phyloP scores from a whole-genome alignment of 1,139 yeast genomes.

The Pichia sp. region DNA sequence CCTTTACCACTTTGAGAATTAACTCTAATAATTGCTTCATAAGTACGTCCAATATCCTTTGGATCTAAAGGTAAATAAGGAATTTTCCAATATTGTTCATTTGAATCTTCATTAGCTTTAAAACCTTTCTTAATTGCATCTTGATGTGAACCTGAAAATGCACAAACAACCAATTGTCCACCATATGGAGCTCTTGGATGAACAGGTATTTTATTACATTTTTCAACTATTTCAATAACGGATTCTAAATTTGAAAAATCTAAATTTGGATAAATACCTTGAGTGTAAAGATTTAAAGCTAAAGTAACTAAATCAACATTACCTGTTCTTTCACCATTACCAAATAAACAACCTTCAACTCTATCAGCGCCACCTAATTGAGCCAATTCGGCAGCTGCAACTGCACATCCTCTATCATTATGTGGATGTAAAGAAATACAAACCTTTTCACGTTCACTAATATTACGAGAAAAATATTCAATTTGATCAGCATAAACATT shows the following conservation, averaged over 20 bases:
- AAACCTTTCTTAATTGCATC: constrained; percentile 98
- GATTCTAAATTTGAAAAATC: constrained; percentile 77
- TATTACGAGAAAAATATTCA: constrained; percentile 77
- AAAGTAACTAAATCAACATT: constrained; percentile 95
- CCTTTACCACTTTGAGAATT: constrained; percentile 98
- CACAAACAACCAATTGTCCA: constrained; percentile 92
- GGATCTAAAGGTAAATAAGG: constrained; percentile 97
- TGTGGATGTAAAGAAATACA: constrained; percentile 90
- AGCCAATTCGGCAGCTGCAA: constrained; percentile 94
- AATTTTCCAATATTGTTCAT: constrained; percentile 62
- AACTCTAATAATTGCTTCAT: constrained; percentile 96
- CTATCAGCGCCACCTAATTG: constrained; percentile 95
- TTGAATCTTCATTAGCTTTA: constrained; percentile 41
- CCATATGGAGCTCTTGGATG: constrained; percentile 94
- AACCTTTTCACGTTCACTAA: constrained; percentile 78
- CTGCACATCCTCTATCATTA: constrained; percentile 96
- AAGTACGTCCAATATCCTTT: constrained; percentile 89
- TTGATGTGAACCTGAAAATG: constrained; percentile 95
- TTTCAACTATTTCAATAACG: constrained; percentile 83
- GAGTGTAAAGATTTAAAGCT: constrained; percentile 89
- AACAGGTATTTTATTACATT: constrained; percentile 91
- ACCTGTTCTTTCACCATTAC: constrained; percentile 98
- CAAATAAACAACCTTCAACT: constrained; percentile 95
- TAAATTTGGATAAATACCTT: constrained; percentile 80
- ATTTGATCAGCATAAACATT: constrained; percentile 95